These are phyloP conservation scores for Gossypium stocksii DNA, from an alignment of 345 rosid genomes.

Conservation along the genomic window DNA sequence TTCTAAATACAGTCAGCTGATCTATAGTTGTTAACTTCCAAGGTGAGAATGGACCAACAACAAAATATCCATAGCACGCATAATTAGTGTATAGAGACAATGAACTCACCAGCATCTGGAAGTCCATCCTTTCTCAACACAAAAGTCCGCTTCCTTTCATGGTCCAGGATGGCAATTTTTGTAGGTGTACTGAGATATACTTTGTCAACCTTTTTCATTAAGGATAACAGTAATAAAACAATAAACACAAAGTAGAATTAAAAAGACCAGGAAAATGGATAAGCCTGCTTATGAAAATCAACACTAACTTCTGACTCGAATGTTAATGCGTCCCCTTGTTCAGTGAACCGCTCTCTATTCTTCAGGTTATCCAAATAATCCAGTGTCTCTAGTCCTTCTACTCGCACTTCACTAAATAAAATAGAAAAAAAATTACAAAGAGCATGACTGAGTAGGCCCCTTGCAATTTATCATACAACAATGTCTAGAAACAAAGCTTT, in stretches of 20 bases:
- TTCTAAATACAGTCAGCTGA: too few species aligned
- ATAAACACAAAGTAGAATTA: neutral
- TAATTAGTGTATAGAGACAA: neutral
- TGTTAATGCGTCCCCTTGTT: constrained; percentile 81
- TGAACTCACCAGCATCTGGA: constrained; percentile 66
- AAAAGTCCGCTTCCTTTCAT: constrained; percentile 66
- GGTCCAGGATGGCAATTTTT: constrained; percentile 66
- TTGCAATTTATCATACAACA: too few species aligned
- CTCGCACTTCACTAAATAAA: constrained; percentile 72
- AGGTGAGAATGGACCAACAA: too few species aligned
- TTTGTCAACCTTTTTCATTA: constrained; percentile 55
- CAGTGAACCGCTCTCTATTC: constrained; percentile 64
- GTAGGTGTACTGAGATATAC: constrained; percentile 67
- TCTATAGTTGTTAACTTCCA: too few species aligned
- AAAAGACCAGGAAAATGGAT: neutral
- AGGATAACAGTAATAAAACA: neutral
- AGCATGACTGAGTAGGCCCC: too few species aligned
- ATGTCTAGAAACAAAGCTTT: too few species aligned
- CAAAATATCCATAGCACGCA: too few species aligned
- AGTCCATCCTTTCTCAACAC: constrained; percentile 66
- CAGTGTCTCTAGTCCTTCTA: constrained; percentile 91
- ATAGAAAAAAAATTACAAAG: neutral
- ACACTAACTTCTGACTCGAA: constrained; percentile 82
- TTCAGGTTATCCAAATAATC: constrained; percentile 82
- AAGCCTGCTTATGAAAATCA: neutral